Base-by-base conservation (phyloP, 176 grass and related monocot genomes). In the Avena eriantha region DNA sequence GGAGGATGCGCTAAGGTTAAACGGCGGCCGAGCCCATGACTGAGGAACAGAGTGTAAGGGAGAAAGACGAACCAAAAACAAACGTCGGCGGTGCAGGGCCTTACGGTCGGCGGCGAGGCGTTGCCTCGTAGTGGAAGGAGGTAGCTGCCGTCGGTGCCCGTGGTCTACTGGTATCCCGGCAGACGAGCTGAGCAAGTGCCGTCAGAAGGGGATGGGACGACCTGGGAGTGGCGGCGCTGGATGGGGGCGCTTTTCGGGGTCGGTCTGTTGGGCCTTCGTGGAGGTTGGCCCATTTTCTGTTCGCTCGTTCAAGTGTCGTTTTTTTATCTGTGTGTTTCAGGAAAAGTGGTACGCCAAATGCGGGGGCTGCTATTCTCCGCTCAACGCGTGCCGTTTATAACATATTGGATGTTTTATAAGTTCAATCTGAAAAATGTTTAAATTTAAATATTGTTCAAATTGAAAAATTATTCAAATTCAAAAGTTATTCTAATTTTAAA, bases 101-200 rank as follows among this genome's bases (percentile, higher is more conserved):
- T 49, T 73, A 24, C 5, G n/a, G 71, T 22, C 45, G 22, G 43
- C 72, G 72, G 72, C 46, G 47, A 75, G 46, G 72, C 22, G 22
- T 29, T 3, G n/a, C 71, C n/a, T 5, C 11, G 21, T 11, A 61
- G n/a, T 63, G 5, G 70, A 73, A 73, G 46, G 23, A 75, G 72
- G 46, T 75, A 46, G 46, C 72, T 22, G 72, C 46, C 23, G 71
- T 46, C 70, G 2, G 41, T 24, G 41, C 6, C 41, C 69, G n/a
- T 73, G 71, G 71, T 73, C n/a, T 70, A n/a, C 68, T 70, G 68
- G 71, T 75, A 24, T 48, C 13, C 46, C 46, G 72, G 72, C 72
- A 46, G 23, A 50, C 14, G 72, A 75, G n/a, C 46, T 50, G 47
- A 50, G 23, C 45, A 75, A 22, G 46, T 14, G 72, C 72, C 72